phyloP scores from a whole-genome alignment of 768 basidiomycete species.

The Russula sp. region DNA sequence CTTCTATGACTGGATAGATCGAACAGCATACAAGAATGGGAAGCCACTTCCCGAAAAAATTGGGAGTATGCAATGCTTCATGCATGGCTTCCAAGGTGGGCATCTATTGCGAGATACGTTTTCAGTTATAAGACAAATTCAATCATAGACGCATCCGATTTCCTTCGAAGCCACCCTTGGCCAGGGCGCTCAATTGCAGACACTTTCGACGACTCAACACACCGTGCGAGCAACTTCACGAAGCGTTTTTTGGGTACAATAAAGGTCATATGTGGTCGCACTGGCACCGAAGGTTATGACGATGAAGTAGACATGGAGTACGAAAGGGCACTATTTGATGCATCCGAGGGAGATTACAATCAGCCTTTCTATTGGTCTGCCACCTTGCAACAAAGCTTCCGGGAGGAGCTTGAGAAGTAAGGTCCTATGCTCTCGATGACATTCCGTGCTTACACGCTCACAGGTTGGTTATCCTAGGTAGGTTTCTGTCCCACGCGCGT shows the following conservation, averaged over 20 bases:
- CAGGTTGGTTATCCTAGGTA: slow-evolving; percentile 81
- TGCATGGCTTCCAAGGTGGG: slow-evolving; percentile 72
- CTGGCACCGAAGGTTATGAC: slow-evolving; percentile 56
- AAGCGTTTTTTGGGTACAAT: slow-evolving; percentile 63
- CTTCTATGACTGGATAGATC: slow-evolving; percentile 89
- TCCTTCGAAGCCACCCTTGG: slow-evolving; percentile 80
- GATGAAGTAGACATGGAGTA: slow-evolving; percentile 73
- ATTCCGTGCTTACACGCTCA: slow-evolving; percentile 16
- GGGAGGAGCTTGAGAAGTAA: slow-evolving; percentile 84
- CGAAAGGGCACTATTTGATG: slow-evolving; percentile 60
- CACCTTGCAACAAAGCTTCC: slow-evolving; percentile 69
- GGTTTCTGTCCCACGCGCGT: slow-evolving; percentile 10
- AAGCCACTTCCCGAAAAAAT: slow-evolving; percentile 82
- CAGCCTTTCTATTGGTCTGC: slow-evolving; percentile 80
- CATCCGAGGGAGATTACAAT: slow-evolving; percentile 48
- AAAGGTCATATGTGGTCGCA: slow-evolving; percentile 79
- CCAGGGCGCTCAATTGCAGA: slow-evolving; percentile 79
- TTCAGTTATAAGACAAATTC: neutral
- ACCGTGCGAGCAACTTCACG: slow-evolving; percentile 59
- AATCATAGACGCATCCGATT: slow-evolving; percentile 71
- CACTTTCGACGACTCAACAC: slow-evolving; percentile 79
- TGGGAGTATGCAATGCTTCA: slow-evolving; percentile 84
- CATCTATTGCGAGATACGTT: neutral
- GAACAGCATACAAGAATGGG: slow-evolving; percentile 74
- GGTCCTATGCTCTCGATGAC: slow-evolving; percentile 22